Base-by-base conservation (phyloP, 768 basidiomycete genomes). In the Hortiboletus campestris region DNA sequence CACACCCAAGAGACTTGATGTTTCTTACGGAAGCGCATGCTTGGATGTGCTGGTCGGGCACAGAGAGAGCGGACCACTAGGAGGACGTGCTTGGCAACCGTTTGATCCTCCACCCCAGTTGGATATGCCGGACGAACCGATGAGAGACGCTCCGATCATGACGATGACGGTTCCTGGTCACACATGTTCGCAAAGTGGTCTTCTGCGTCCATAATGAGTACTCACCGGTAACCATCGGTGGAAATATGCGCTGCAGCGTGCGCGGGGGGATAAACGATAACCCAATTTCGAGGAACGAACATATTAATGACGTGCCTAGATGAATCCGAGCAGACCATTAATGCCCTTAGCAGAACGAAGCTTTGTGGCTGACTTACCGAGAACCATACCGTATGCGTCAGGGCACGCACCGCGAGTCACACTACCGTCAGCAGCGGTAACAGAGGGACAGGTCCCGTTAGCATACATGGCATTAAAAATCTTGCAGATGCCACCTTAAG, bases 71-170 rank as follows among this genome's bases (percentile, higher is more conserved):
- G 87, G 79, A 2, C 89, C 88, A 8, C 76, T 80, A 3, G 74
- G 73, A 2, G 88, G 89, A n/a, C 83, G 78, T 5, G 57, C 57
- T 45, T 77, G 72, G 67, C 91, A 94, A 55, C 79, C 79, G 58
- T 89, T 91, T 8, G 86, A 84, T 16, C 91, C 91, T 32, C 91
- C 91, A 41, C 86, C 91, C 91, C 91, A 94, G 69, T 91, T 84
- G 11, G 80, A 79, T 42, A 88, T 82, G 4, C 91, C 91, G 8
- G 86, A 88, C 1, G 76, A 72, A 39, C 89, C 90, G 48, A 94
- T 79, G 34, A 94, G 80, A 0, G 85, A 85, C 0, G 86, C 84
- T 3, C 91, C 90, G 54, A 93, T 91, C 77, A 91, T 75, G 25
- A 94, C 73, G 58, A 93, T 83, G 49, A 92, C 89, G 2, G 85